These are phyloP conservation scores for Trypanosoma caninum DNA, from an alignment of 208 protist genomes.

Conservation along the genomic window DNA sequence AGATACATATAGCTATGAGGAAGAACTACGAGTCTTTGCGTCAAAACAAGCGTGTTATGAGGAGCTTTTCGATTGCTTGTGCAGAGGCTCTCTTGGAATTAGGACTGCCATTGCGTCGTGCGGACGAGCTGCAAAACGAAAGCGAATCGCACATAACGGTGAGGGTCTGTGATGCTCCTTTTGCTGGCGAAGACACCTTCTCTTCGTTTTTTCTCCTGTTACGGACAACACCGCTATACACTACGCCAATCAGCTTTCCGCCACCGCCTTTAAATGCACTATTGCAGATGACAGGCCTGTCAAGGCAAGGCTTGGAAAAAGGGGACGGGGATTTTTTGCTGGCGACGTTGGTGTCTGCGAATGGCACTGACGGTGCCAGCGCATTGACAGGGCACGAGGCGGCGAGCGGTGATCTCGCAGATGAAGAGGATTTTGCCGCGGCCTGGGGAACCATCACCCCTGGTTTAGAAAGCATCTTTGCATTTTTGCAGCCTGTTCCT, in stretches of 20 bases:
- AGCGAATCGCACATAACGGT: neutral
- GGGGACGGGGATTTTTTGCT: constrained; percentile 8
- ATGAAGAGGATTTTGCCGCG: neutral
- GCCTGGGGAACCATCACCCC: neutral
- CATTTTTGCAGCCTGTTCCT: neutral
- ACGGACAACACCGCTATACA: constrained; percentile 9
- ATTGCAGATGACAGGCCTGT: neutral
- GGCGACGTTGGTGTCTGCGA: constrained; percentile 5
- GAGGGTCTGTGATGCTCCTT: neutral
- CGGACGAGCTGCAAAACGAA: neutral
- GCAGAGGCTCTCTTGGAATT: constrained; percentile 31
- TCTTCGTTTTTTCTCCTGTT: neutral
- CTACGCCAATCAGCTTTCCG: constrained; percentile 14
- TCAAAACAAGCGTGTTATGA: constrained; percentile 18
- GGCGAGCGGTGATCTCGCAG: neutral
- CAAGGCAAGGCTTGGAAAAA: neutral
- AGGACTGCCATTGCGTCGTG: constrained; percentile 13
- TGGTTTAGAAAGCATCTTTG: constrained; percentile 4
- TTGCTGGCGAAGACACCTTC: neutral
- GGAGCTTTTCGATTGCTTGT: constrained; percentile 33
- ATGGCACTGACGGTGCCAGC: neutral
- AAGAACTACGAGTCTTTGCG: constrained; percentile 44
- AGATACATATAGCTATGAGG: constrained; percentile 27
- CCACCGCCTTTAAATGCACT: constrained; percentile 5
- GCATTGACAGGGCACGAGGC: no score